Conservation (phyloP, 192 early-diverging fungal genomes). For the Dissophora globulifera region DNA sequence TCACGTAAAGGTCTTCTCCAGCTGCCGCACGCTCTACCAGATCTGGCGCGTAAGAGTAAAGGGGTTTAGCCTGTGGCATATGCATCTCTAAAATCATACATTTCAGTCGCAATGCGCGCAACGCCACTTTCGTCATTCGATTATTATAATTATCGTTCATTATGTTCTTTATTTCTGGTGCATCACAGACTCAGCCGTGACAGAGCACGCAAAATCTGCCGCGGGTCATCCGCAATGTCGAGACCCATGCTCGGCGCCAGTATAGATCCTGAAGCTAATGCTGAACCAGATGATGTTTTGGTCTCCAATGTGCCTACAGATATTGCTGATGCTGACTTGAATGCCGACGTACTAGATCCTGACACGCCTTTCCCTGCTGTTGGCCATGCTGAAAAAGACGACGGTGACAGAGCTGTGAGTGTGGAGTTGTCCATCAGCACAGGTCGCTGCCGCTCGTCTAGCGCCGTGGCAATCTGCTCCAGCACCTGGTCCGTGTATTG, state of each 20-base stretch:
- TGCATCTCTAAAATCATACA: too few species aligned
- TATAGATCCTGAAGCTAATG: not conserved
- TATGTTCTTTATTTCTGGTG: not conserved
- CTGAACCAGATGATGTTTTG: not conserved
- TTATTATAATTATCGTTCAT: too few species aligned
- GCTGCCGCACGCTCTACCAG: too few species aligned
- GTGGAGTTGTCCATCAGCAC: constrained; percentile 13
- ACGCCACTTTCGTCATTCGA: too few species aligned
- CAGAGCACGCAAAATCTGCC: constrained; percentile 44
- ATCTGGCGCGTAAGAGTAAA: too few species aligned
- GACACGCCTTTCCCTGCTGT: constrained; percentile 4
- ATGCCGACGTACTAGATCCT: too few species aligned
- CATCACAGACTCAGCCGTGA: constrained; percentile 40
- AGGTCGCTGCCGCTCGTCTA: constrained; percentile 45
- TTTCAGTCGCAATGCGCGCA: too few species aligned
- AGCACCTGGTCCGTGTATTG: constrained; percentile 46
- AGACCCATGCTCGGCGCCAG: not conserved
- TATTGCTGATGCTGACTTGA: not conserved
- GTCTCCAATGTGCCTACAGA: too few species aligned
- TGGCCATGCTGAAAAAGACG: constrained; percentile 9
- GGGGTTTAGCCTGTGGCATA: too few species aligned
- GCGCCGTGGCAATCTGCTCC: constrained; percentile 39
- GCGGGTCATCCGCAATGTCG: constrained; percentile 34
- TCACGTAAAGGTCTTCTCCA: too few species aligned
- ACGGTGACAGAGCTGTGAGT: not conserved